Evolutionary conservation across 2,329 filamentous ascomycete species (phyloP).

Genomic region (Cryoendolithus antarcticus): DNA sequence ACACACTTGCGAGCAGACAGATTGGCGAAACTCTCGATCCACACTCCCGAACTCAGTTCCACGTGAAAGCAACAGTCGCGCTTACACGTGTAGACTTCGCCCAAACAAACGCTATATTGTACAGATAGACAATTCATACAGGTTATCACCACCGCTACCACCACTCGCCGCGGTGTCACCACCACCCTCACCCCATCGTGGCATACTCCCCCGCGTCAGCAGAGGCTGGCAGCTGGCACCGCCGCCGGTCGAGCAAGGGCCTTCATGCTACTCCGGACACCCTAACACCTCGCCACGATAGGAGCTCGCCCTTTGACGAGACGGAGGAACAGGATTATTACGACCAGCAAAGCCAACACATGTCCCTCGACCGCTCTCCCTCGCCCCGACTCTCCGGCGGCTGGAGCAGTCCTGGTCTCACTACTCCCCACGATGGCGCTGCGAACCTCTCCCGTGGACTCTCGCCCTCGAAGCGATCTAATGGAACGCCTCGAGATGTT

Average conservation of each 20-base stretch:
- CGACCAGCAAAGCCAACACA: slow-evolving; percentile 24
- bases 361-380: slow-evolving; percentile 80
- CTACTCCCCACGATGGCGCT: slow-evolving; percentile 40
- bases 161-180: slow-evolving; percentile 4
- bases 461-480: too few relatives aligned
- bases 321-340: slow-evolving; percentile 10
- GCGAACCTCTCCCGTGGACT: too few relatives aligned
- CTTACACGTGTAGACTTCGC: too few relatives aligned
- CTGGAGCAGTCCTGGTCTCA: slow-evolving; percentile 71
- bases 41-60: too few relatives aligned
- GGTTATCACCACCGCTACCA: slow-evolving; percentile 3
- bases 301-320: slow-evolving; percentile 12
- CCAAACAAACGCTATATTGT: too few relatives aligned
- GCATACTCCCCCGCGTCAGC: slow-evolving; percentile 5
- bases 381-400: slow-evolving; percentile 74
- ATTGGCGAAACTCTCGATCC: too few relatives aligned
- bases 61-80: too few relatives aligned
- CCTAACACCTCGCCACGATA: background rate
- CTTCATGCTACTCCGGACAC: slow-evolving; percentile 8
- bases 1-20: too few relatives aligned
- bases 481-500: slow-evolving; percentile 29
- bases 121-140: too few relatives aligned
- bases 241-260: slow-evolving; percentile 9
- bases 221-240: slow-evolving; percentile 8
- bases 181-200: slow-evolving; percentile 1